A percentile compares a stretch with the other conserved stretches of the same genome.
Conservation (phyloP, 1,284 basidiomycete genomes). For the Irpex lacteus region DNA sequence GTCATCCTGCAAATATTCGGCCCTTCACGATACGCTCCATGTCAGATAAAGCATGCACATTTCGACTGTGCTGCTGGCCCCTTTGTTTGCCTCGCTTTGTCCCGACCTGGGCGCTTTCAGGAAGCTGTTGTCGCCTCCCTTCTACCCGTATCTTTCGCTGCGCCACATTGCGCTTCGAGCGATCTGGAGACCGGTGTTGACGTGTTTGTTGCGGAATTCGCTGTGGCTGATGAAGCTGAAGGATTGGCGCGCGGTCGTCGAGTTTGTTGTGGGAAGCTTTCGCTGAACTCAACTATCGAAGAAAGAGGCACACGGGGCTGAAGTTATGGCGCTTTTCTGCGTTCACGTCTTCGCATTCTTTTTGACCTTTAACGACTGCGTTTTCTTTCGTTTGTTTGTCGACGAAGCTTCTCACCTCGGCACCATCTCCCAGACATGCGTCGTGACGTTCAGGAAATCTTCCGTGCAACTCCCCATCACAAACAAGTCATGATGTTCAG, state of each 20-base stretch:
- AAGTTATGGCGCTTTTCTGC: not conserved
- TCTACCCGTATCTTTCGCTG: slow-evolving; percentile 45
- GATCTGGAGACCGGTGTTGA: slow-evolving; percentile 23
- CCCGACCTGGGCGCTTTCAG: slow-evolving; percentile 31
- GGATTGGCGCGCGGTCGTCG: slow-evolving; percentile 3
- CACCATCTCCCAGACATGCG: slow-evolving; percentile 90
- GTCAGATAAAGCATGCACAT: slow-evolving; percentile 17
- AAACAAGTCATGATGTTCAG: slow-evolving; percentile 99
- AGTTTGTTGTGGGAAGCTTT: not conserved
- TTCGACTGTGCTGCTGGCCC: slow-evolving; percentile 24
- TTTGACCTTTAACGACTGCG: slow-evolving; percentile 9
- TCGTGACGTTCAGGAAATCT: slow-evolving; percentile 99
- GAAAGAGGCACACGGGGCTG: slow-evolving; percentile 14
- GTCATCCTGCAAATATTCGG: slow-evolving; percentile 65
- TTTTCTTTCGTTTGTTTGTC: slow-evolving; percentile 43
- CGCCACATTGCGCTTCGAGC: slow-evolving; percentile 36
- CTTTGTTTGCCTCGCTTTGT: slow-evolving; percentile 31
- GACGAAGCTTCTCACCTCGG: slow-evolving; percentile 52
- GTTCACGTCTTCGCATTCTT: slow-evolving; percentile 16
- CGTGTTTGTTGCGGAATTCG: slow-evolving; percentile 18
- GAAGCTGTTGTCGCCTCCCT: slow-evolving; percentile 47
- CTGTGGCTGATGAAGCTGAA: slow-evolving; percentile 19
- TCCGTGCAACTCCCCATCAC: slow-evolving; percentile 98
- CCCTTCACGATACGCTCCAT: slow-evolving; percentile 16
- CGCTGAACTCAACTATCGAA: slow-evolving; percentile 1